A percentile compares a stretch with the other conserved stretches of the same genome.
Conservation (phyloP, 257 asterid genomes). For the Forsythia viridissima region DNA sequence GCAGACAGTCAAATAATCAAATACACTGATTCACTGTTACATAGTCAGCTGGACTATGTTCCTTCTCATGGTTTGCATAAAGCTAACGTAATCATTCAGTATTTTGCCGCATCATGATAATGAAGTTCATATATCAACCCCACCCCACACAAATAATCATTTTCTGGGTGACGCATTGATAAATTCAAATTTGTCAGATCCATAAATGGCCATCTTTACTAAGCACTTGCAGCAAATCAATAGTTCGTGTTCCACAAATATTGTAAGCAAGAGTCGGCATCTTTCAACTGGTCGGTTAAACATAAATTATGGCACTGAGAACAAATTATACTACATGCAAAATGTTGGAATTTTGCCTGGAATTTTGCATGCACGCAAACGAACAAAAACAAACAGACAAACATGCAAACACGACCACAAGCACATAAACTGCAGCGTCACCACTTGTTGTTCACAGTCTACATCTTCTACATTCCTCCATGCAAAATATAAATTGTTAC, state of each 20-base stretch:
- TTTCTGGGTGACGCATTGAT: background rate
- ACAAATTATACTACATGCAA: background rate
- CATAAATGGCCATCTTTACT: background rate
- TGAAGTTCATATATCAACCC: background rate
- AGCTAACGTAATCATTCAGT: background rate
- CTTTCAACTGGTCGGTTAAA: background rate
- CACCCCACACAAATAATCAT: background rate
- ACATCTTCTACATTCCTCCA: background rate
- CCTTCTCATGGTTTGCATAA: background rate
- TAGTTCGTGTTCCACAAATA: background rate
- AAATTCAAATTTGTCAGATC: background rate
- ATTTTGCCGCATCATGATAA: background rate
- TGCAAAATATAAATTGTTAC: background rate
- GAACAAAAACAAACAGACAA: background rate
- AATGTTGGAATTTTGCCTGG: background rate
- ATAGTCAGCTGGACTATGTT: background rate
- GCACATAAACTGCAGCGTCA: background rate
- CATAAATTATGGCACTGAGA: background rate
- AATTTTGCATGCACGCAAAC: background rate
- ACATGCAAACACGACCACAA: background rate
- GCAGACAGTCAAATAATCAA: background rate
- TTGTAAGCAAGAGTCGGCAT: background rate
- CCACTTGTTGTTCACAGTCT: conserved; percentile 1
- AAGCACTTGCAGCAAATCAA: background rate
- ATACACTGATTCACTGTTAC: background rate